phyloP scores from a whole-genome alignment of 345 rosid genomes.

The Aurinia saxatilis region DNA sequence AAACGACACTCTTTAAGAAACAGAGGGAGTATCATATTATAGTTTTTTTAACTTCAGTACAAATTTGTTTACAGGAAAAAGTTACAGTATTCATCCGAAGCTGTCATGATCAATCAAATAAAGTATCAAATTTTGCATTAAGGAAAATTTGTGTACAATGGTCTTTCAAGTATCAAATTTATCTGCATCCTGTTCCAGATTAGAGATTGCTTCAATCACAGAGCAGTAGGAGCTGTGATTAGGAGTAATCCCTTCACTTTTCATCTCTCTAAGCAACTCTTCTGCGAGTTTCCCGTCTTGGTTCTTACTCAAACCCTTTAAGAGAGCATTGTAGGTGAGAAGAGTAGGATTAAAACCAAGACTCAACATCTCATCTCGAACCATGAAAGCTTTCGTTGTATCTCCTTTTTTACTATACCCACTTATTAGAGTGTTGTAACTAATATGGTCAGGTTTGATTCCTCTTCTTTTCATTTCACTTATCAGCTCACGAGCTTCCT shows the following conservation, averaged over 20 bases:
- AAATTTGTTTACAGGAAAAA: too few species aligned
- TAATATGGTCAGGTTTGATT: slow-evolving; percentile 71
- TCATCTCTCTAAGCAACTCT: slow-evolving; percentile 74
- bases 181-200: not conserved
- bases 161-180: not conserved
- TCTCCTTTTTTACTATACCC: slow-evolving; percentile 85
- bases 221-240: slow-evolving; percentile 64
- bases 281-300: slow-evolving; percentile 68
- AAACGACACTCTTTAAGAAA: too few species aligned
- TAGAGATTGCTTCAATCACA: slow-evolving; percentile 57
- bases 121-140: too few species aligned
- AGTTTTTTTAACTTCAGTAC: too few species aligned
- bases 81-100: too few species aligned
- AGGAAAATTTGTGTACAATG: not conserved
- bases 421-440: slow-evolving; percentile 84
- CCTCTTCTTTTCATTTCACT: slow-evolving; percentile 75
- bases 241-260: slow-evolving; percentile 73
- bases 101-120: too few species aligned
- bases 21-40: too few species aligned
- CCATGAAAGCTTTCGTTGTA: slow-evolving; percentile 64
- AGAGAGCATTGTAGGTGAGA: slow-evolving; percentile 81
- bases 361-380: slow-evolving; percentile 85
- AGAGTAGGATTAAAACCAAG: slow-evolving; percentile 79
- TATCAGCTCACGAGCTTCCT: slow-evolving; percentile 79
- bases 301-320: slow-evolving; percentile 68